Evolutionary conservation across 73 alveolate genomes (phyloP).

Genomic region (Diophrys sp.): DNA sequence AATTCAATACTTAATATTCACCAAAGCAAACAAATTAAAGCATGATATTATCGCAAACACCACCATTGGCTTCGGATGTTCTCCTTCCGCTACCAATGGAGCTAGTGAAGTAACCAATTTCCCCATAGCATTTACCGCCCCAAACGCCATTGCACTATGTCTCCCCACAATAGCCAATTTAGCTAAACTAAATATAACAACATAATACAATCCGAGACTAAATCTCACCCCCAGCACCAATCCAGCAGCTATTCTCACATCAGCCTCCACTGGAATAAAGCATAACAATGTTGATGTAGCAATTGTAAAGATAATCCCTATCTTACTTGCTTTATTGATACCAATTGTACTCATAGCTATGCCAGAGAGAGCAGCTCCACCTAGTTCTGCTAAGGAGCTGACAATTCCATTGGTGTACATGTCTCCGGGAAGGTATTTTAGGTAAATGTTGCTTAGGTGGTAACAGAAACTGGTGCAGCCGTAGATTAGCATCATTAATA

Average conservation of each 20-base stretch:
- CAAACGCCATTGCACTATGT: slow-evolving; percentile 1
- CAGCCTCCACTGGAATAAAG: not conserved
- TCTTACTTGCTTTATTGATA: not conserved
- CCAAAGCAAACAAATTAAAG: not conserved
- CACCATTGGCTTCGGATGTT: not conserved
- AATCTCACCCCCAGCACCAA: not conserved
- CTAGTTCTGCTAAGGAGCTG: not conserved
- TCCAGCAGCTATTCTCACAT: not conserved
- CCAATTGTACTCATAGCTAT: not conserved
- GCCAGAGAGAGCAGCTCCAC: not conserved
- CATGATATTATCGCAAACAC: not conserved
- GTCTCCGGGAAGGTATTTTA: not conserved
- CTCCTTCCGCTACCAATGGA: slow-evolving; percentile 9
- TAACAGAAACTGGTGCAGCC: not conserved
- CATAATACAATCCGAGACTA: not conserved
- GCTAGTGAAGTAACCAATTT: not conserved
- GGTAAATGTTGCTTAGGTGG: not conserved
- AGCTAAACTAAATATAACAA: not conserved
- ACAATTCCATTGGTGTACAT: not conserved
- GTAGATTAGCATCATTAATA: not conserved
- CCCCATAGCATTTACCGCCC: not conserved
- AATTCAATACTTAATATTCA: not conserved
- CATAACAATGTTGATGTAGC: not conserved
- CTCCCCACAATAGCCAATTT: not conserved
- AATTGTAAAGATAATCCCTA: not conserved